A percentile compares a stretch with the other conserved stretches of the same genome.
phyloP scores from a whole-genome alignment of 768 basidiomycete genomes.

The Kwoniella heveanensis region DNA sequence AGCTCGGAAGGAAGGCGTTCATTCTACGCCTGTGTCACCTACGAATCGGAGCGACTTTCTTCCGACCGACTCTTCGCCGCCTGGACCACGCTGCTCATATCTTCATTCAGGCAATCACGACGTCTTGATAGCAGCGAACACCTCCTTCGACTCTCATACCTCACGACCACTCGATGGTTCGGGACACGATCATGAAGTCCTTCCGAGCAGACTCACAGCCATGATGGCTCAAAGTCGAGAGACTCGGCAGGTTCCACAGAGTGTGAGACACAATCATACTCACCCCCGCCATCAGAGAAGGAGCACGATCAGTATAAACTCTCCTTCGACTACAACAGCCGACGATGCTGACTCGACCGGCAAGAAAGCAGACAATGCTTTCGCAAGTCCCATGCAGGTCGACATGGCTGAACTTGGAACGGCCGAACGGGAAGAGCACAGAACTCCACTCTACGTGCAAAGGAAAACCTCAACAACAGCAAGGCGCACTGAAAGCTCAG shows the following conservation, averaged over 20 bases:
- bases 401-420: too few relatives aligned
- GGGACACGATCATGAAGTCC: background rate
- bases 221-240: constrained; percentile 1
- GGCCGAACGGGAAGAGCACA: too few relatives aligned
- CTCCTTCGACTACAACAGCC: background rate
- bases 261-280: background rate
- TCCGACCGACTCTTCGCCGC: background rate
- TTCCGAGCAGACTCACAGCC: background rate
- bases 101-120: too few relatives aligned
- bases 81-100: too few relatives aligned
- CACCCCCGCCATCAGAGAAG: background rate
- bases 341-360: too few relatives aligned
- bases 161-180: too few relatives aligned
- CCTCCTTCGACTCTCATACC: too few relatives aligned
- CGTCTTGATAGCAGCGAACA: background rate
- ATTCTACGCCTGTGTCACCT: constrained; percentile 13
- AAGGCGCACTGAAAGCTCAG: too few relatives aligned
- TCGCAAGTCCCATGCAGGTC: too few relatives aligned
- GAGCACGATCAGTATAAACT: background rate
- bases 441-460: too few relatives aligned
- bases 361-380: too few relatives aligned
- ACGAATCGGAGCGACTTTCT: background rate
- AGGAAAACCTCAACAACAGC: too few relatives aligned
- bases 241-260: background rate
- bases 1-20: constrained; percentile 10